Conservation (phyloP, 2,329 filamentous ascomycete genomes). For the Ilyonectria mors-panacis region DNA sequence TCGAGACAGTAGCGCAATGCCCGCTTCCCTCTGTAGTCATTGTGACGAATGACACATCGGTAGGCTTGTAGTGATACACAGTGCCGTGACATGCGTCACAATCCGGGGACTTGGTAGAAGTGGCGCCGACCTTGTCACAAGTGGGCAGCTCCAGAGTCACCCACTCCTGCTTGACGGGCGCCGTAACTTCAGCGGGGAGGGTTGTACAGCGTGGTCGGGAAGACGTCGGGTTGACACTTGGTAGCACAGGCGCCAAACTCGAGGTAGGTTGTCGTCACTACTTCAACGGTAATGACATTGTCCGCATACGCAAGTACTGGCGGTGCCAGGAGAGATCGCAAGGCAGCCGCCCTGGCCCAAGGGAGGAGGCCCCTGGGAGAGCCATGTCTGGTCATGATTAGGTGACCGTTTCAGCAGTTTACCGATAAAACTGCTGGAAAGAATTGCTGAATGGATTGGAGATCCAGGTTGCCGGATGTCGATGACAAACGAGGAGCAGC, state of each 20-base stretch:
- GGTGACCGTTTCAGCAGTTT: conserved; percentile 8
- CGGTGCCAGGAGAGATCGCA: conserved; percentile 32
- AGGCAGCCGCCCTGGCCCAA: conserved; percentile 29
- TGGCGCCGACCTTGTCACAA: conserved; percentile 35
- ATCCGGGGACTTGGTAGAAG: conserved; percentile 38
- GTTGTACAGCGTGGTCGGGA: conserved; percentile 6
- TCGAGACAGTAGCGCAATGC: conserved; percentile 39
- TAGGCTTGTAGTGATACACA: conserved; percentile 46
- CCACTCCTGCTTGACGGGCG: conserved; percentile 11
- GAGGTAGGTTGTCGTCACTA: conserved; percentile 28
- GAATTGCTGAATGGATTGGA: conserved; percentile 4
- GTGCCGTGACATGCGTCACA: conserved; percentile 45
- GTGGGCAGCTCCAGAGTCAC: conserved; percentile 45
- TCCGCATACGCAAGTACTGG: conserved; percentile 27
- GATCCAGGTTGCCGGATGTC: no score
- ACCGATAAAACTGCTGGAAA: neutral
- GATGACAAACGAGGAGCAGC: no score
- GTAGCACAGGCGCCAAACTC: conserved; percentile 31
- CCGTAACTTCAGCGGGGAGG: neutral
- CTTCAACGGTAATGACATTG: conserved; percentile 26
- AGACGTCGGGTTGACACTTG: neutral
- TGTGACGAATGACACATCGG: conserved; percentile 42
- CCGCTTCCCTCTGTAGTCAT: conserved; percentile 36
- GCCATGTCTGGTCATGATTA: conserved; percentile 18
- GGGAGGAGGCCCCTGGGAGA: conserved; percentile 24